Percentiles rank a stretch among this genome's conserved stretches.
Evolutionary conservation across 129 eudicot species (phyloP).

Genomic region (Calendula officinalis): DNA sequence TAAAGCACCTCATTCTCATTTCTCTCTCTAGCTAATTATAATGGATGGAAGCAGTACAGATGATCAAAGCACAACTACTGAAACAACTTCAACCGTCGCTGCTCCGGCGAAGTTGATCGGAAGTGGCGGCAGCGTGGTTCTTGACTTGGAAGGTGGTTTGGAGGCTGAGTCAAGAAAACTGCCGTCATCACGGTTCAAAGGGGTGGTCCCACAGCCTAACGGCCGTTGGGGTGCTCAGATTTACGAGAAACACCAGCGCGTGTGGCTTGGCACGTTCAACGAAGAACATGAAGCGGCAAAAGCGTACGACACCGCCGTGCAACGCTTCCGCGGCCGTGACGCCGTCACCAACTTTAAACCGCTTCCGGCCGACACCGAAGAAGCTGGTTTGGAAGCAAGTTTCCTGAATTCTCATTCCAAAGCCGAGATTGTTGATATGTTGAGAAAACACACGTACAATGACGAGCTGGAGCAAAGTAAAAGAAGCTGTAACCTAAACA

Average conservation of each 20-base stretch:
- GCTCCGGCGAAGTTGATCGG: conserved; percentile 49
- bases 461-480: conserved; percentile 83
- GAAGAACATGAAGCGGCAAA: conserved; percentile 81
- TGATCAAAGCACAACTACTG: conserved; percentile 64
- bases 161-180: conserved; percentile 85
- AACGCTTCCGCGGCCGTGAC: conserved; percentile 84
- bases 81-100: conserved; percentile 37
- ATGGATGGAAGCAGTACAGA: conserved; percentile 64
- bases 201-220: conserved; percentile 97
- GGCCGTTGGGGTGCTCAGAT: conserved; percentile 98
- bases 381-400: conserved; percentile 38
- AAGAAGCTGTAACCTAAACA: conserved; percentile 22
- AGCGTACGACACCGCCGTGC: conserved; percentile 82
- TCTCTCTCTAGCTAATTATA: conserved; percentile 17
- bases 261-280: conserved; percentile 91
- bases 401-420: conserved; percentile 67
- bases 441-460: conserved; percentile 72
- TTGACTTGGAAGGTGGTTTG: conserved; percentile 54
- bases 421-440: conserved; percentile 87
- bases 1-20: not conserved
- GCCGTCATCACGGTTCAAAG: conserved; percentile 79
- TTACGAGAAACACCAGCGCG: conserved; percentile 86
- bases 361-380: conserved; percentile 29
- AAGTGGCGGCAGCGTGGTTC: conserved; percentile 55
- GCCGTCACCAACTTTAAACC: conserved; percentile 77